Percentiles rank a stretch among this genome's conserved stretches.
Conservation (phyloP, 495 filamentous ascomycete species). For the Terfezia boudieri region DNA sequence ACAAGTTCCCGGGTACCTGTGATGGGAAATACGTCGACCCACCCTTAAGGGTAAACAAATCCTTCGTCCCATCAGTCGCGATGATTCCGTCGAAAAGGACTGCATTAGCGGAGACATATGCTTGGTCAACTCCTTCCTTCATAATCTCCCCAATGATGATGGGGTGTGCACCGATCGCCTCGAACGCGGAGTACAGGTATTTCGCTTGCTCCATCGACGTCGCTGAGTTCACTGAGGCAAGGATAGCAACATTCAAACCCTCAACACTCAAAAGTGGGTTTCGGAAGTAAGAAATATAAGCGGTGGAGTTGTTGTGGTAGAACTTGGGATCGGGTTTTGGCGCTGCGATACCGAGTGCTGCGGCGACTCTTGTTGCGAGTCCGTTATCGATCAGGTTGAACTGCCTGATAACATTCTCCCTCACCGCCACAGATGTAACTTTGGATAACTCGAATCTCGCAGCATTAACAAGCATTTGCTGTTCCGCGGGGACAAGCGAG, state of each 20-base stretch:
- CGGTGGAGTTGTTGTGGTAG: constrained; percentile 50
- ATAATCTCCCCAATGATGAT: constrained; percentile 42
- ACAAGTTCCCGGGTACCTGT: constrained; percentile 39
- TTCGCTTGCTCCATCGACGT: constrained; percentile 25
- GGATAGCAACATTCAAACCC: constrained; percentile 43
- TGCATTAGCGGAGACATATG: constrained; percentile 48
- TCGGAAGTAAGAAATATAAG: constrained; percentile 35
- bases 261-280: constrained; percentile 35
- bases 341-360: constrained; percentile 33
- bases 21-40: constrained; percentile 34
- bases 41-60: constrained; percentile 25
- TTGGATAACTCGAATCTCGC: constrained; percentile 52
- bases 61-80: constrained; percentile 33
- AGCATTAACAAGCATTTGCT: constrained; percentile 59
- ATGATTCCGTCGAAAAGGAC: constrained; percentile 51
- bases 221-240: constrained; percentile 28
- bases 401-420: constrained; percentile 41
- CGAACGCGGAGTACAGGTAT: constrained; percentile 26
- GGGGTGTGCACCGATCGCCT: constrained; percentile 28
- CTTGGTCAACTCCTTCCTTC: constrained; percentile 35
- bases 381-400: constrained; percentile 52
- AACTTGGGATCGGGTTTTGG: constrained; percentile 38
- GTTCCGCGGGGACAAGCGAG: constrained; percentile 43
- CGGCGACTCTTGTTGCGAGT: constrained; percentile 41
- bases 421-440: constrained; percentile 32